phyloP scores from a whole-genome alignment of 176 grass and related monocot species.

The Puccinellia tenuiflora region DNA sequence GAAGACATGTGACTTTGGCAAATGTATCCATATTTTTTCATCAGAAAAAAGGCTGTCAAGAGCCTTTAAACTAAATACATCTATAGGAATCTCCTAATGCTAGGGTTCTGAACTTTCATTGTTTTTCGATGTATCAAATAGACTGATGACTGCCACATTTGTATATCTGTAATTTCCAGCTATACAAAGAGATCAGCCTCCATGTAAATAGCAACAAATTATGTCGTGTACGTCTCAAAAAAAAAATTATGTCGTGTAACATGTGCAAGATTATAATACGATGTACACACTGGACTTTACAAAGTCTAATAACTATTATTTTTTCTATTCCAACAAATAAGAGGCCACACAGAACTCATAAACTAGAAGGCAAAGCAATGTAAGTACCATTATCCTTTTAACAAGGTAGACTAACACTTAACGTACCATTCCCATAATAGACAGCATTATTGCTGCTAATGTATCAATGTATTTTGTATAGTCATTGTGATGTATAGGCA shows the following conservation, averaged over 20 bases:
- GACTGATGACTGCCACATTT: not conserved
- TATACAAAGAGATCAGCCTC: not conserved
- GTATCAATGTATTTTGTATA: not conserved
- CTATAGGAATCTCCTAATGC: not conserved
- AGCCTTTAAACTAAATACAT: not conserved
- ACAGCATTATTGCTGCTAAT: not conserved
- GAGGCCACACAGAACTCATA: not conserved
- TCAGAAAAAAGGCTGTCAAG: not conserved
- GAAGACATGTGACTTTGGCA: not conserved
- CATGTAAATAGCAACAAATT: slow-evolving; percentile 5
- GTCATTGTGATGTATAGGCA: not conserved
- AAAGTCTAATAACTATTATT: not conserved
- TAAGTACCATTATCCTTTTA: not conserved
- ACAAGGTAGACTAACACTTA: slow-evolving; percentile 7
- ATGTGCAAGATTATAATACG: not conserved
- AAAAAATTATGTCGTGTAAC: not conserved
- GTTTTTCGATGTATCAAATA: slow-evolving; percentile 8
- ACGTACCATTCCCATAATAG: not conserved
- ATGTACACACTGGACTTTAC: not conserved
- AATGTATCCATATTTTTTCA: not conserved
- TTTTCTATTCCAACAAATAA: not conserved
- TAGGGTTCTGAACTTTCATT: not conserved
- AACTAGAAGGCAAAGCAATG: not conserved
- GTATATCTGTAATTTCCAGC: not conserved
- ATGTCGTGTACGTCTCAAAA: not conserved